These are phyloP conservation scores for Hemileccinum rubropunctum DNA, from an alignment of 768 basidiomycete genomes.

Conservation along the genomic window DNA sequence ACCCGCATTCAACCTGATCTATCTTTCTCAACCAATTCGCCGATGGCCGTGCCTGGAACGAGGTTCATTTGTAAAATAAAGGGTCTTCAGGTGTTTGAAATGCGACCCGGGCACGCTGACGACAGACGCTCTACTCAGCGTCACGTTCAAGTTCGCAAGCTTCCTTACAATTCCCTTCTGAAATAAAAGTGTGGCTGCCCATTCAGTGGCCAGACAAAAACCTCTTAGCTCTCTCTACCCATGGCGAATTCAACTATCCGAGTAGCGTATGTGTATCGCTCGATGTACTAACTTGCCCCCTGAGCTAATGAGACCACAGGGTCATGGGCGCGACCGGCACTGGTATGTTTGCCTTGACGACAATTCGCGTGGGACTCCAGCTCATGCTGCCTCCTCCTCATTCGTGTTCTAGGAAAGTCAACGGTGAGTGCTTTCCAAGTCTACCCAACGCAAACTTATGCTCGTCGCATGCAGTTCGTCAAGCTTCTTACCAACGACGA, in stretches of 20 bases:
- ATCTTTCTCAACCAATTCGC: too few species aligned
- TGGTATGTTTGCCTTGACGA: background rate
- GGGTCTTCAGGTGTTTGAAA: too few species aligned
- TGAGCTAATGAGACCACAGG: background rate
- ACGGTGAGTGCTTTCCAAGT: background rate
- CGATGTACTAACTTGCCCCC: background rate
- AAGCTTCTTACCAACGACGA: constrained; percentile 4
- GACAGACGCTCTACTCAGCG: too few species aligned
- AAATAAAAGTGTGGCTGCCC: too few species aligned
- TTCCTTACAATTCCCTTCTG: too few species aligned
- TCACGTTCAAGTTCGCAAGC: too few species aligned
- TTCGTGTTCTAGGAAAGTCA: constrained; percentile 2
- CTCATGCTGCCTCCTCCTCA: background rate
- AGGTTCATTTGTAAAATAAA: too few species aligned
- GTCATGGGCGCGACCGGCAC: constrained; percentile 5
- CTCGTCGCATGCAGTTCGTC: constrained; percentile 2
- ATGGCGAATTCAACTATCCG: background rate
- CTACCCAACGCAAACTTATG: background rate
- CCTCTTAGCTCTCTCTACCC: background rate
- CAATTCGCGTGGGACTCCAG: background rate
- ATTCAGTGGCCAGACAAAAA: too few species aligned
- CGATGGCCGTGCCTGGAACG: too few species aligned
- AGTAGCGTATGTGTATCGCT: background rate
- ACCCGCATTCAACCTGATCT: too few species aligned
- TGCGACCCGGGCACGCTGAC: too few species aligned